Percentiles rank a stretch among this genome's conserved stretches.
phyloP scores from a whole-genome alignment of 202 grass and related monocot genomes.

The Setaria italica region DNA sequence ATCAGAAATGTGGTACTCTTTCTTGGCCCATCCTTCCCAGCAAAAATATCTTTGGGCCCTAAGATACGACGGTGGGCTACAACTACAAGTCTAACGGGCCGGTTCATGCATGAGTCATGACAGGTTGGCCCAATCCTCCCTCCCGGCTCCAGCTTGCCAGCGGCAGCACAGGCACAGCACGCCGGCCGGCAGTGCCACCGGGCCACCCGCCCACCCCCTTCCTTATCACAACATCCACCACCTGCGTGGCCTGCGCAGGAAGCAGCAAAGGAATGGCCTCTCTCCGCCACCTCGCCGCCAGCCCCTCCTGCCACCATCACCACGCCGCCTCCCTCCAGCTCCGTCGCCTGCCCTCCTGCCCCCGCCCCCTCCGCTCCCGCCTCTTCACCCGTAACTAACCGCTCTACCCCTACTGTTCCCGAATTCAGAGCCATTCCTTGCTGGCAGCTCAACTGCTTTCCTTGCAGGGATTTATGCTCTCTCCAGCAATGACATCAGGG shows the following conservation, averaged over 20 bases:
- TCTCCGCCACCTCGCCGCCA: constrained; percentile 56
- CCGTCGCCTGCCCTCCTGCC: background rate
- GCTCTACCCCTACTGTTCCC: background rate
- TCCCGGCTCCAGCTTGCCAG: too few relatives aligned
- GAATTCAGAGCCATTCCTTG: background rate
- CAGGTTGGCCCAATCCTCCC: background rate
- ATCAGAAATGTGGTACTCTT: too few relatives aligned
- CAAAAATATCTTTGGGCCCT: too few relatives aligned
- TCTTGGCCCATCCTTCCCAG: too few relatives aligned
- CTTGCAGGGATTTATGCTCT: constrained; percentile 72
- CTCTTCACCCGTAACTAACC: constrained; percentile 18
- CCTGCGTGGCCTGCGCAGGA: background rate
- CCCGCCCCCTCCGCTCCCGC: constrained; percentile 49
- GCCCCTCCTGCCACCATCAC: constrained; percentile 31
- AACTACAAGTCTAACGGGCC: background rate
- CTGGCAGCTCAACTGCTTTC: background rate
- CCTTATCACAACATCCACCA: background rate
- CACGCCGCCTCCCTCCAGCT: constrained; percentile 34
- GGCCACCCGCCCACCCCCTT: too few relatives aligned
- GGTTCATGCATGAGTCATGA: too few relatives aligned
- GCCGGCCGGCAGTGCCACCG: too few relatives aligned
- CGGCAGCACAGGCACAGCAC: too few relatives aligned
- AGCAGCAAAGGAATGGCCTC: constrained; percentile 46
- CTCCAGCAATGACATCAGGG: constrained; percentile 98
- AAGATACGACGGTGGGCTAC: too few relatives aligned